A percentile compares a stretch with the other conserved stretches of the same genome.
Conservation (phyloP, 2,329 filamentous ascomycete genomes). For the Cladosporium colombiae region DNA sequence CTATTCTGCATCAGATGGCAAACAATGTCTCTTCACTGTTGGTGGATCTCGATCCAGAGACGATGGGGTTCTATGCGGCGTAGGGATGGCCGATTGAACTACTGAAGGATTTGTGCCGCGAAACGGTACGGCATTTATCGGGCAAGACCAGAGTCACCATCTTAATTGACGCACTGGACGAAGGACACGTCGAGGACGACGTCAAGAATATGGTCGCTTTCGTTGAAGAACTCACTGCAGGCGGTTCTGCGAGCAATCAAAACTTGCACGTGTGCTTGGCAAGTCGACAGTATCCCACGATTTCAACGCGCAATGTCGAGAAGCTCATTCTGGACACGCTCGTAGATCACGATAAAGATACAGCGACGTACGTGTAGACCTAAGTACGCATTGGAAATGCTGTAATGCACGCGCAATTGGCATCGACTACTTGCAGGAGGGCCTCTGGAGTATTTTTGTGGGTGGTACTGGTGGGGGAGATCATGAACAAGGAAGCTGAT, state of each 20-base stretch:
- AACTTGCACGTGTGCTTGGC: conserved; percentile 4
- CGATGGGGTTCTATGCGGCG: neutral
- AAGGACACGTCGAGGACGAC: neutral
- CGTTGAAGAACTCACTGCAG: neutral
- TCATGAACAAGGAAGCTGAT: neutral
- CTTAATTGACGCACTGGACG: conserved; percentile 17
- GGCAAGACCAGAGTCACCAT: neutral
- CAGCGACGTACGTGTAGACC: neutral
- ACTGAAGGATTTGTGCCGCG: neutral
- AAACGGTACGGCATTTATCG: neutral
- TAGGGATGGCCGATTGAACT: neutral
- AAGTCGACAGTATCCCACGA: conserved; percentile 10
- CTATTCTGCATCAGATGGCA: conserved; percentile 1
- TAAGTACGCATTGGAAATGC: neutral
- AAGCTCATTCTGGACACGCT: neutral
- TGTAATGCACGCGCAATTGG: neutral
- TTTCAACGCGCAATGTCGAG: neutral
- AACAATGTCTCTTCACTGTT: too few species aligned
- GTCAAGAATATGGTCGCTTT: neutral
- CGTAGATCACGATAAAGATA: neutral
- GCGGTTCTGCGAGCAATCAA: neutral
- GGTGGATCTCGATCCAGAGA: conserved; percentile 31
- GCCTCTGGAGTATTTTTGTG: neutral
- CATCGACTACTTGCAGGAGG: neutral
- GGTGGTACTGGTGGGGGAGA: neutral